These are phyloP conservation scores for Gossypium davidsonii DNA, from an alignment of 441 rosid genomes.

Conservation along the genomic window DNA sequence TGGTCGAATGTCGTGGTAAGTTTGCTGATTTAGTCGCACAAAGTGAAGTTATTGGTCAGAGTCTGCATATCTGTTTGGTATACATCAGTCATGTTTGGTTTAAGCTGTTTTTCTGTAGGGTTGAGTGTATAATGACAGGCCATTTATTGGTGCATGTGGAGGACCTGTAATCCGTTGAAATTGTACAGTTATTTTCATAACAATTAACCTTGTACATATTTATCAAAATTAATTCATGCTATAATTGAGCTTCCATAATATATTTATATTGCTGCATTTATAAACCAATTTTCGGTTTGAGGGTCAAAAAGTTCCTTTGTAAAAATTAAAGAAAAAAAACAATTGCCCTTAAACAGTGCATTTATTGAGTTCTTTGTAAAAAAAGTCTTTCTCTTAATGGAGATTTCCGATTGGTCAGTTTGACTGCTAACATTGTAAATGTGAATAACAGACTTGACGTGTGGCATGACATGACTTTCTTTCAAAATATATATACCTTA, in stretches of 20 bases:
- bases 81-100: background rate
- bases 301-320: too few relatives aligned
- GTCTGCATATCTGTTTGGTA: conserved; percentile 3
- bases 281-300: too few relatives aligned
- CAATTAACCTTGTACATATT: conserved; percentile 9
- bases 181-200: conserved; percentile 18
- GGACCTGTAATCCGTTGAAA: conserved; percentile 8
- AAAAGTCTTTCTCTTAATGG: too few relatives aligned
- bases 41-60: background rate
- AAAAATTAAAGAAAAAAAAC: too few relatives aligned
- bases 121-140: conserved; percentile 8
- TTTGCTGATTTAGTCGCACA: background rate
- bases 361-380: too few relatives aligned
- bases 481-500: too few relatives aligned
- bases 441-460: too few relatives aligned
- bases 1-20: background rate
- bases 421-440: too few relatives aligned
- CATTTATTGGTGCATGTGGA: background rate
- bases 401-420: too few relatives aligned
- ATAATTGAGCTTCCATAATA: background rate
- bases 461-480: too few relatives aligned
- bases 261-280: too few relatives aligned
- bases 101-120: background rate
- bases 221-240: background rate
- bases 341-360: too few relatives aligned